These are phyloP conservation scores for Diplodia seriata DNA, from an alignment of 2,329 filamentous ascomycete genomes.

Conservation along the genomic window DNA sequence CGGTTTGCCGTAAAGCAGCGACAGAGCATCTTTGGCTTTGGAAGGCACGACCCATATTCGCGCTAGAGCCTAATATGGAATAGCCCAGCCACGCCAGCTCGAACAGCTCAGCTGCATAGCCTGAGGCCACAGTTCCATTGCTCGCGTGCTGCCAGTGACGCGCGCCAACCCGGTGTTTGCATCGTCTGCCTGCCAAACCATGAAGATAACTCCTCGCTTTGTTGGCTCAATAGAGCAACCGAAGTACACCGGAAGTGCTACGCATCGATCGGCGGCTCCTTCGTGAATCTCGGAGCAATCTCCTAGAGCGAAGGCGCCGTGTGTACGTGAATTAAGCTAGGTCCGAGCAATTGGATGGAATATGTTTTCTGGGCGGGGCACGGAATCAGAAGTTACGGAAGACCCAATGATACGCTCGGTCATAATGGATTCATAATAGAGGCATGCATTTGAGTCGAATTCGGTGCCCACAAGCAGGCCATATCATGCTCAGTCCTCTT, in stretches of 20 bases:
- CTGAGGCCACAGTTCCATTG: constrained; percentile 7
- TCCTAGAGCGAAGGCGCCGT: neutral
- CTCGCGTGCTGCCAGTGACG: neutral
- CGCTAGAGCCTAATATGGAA: neutral
- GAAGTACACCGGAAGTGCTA: neutral
- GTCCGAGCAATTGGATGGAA: neutral
- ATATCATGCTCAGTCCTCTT: too few species aligned
- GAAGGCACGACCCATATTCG: constrained; percentile 8
- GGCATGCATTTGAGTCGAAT: too few species aligned
- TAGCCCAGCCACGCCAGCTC: constrained; percentile 15
- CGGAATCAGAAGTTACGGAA: too few species aligned
- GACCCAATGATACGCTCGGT: too few species aligned
- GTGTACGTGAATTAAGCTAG: neutral
- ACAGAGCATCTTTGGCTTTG: constrained; percentile 13
- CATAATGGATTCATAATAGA: too few species aligned
- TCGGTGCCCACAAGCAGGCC: too few species aligned
- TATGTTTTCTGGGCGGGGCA: neutral
- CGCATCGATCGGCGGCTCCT: neutral
- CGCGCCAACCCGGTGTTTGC: neutral
- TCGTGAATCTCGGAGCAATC: neutral
- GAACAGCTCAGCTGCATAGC: constrained; percentile 12
- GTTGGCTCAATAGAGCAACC: neutral
- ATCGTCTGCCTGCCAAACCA: too few species aligned
- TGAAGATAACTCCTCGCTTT: too few species aligned
- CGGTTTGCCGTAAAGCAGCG: constrained; percentile 24